Base-by-base conservation (phyloP, 148 eudicot genomes). In the Silene uniflora region DNA sequence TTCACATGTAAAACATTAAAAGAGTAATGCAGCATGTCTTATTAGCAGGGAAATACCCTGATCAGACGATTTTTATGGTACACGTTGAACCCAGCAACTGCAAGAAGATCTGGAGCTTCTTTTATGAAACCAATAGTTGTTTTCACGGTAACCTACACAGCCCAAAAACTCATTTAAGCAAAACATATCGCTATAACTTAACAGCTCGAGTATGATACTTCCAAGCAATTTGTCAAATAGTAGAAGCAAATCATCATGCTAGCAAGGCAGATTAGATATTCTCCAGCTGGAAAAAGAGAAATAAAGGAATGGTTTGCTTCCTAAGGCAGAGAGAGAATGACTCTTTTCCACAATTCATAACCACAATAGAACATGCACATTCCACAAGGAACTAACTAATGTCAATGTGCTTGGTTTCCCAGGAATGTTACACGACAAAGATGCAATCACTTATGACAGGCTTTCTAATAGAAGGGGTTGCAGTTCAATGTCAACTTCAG, bases 1-100 rank as follows among this genome's bases (percentile, higher is more conserved):
- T 14, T 10, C 35, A 22, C 12, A 69, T 2, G 16, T 59, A 54
- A 73, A 46, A 17, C n/a, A 22, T 21, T 22, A 74, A 19, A 17
- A 10, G 17, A 22, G 60, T 67, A 12, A 56, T 46, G 52, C 39
- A 8, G 66, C 32, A 74, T 0, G 27, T 65, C 42, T 19, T 42
- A 76, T 56, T 27, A 64, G 69, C 67, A 27, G 59, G 52, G 66
- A 35, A 75, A 69, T 95, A 95, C 99, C 93, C 93, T 85, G 86
- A 95, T 95, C 67, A 95, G 90, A 54, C 99, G 96, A 83, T 95
- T 95, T 84, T 95, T 95, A 77, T 95, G 97, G 91, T 95, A 95
- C 17, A 95, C 90, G 58, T 95, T 95, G 76, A 87, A 95, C 74
- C 99, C 99, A 76, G 82, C 79, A 60, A 95, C 81, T 52, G 73